phyloP scores from a whole-genome alignment of 345 rosid species.

The Populus tremula region DNA sequence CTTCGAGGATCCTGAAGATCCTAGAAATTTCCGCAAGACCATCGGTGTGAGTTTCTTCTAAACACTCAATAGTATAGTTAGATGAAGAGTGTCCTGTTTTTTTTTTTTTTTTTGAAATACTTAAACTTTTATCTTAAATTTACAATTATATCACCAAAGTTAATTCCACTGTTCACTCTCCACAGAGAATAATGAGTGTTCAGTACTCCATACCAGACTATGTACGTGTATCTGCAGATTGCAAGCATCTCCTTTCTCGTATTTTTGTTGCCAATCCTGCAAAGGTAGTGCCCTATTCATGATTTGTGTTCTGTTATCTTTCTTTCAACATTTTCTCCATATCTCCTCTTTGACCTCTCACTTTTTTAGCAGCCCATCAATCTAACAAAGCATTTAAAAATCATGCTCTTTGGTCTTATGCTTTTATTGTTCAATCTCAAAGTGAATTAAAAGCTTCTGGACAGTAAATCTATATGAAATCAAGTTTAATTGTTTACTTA shows the following conservation, averaged over 20 bases:
- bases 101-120: no score
- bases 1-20: conserved; percentile 76
- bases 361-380: neutral
- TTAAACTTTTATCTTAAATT: neutral
- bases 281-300: conserved; percentile 37
- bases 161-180: neutral
- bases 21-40: conserved; percentile 67
- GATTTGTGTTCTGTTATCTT: neutral
- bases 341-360: neutral
- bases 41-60: conserved; percentile 43
- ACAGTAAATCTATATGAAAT: no score
- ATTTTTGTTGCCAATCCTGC: conserved; percentile 66
- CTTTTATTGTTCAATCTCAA: no score
- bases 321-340: neutral
- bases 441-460: no score
- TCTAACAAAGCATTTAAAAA: no score
- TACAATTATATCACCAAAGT: neutral
- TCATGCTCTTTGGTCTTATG: no score
- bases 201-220: conserved; percentile 71
- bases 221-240: conserved; percentile 57
- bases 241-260: conserved; percentile 55
- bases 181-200: conserved; percentile 60
- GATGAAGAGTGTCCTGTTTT: neutral
- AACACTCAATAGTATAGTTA: neutral
- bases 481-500: no score